A percentile compares a stretch with the other conserved stretches of the same genome.
These are phyloP conservation scores for Fennellomyces sp. DNA, from an alignment of 371 early-diverging fungal genomes.

Conservation along the genomic window DNA sequence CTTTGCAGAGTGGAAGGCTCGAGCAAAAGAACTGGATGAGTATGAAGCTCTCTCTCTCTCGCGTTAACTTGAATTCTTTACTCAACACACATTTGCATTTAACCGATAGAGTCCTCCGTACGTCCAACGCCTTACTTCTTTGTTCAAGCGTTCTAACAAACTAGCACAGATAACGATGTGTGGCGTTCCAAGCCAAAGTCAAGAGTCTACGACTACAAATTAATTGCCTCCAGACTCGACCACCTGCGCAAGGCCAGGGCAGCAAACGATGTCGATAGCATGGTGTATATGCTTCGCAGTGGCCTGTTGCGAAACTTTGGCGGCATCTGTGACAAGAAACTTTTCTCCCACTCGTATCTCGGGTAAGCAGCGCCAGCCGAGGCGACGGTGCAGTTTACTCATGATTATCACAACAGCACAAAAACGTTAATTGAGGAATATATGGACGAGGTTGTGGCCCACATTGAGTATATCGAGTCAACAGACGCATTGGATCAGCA, in stretches of 20 bases:
- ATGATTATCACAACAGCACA: conserved; percentile 41
- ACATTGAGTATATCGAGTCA: conserved; percentile 61
- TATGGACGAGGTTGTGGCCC: conserved; percentile 62
- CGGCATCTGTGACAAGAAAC: conserved; percentile 67
- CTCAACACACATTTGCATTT: not conserved
- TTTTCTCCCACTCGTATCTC: conserved; percentile 60
- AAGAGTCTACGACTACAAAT: conserved; percentile 68
- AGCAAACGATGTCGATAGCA: conserved; percentile 55
- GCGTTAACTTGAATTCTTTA: not conserved
- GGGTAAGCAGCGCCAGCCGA: conserved; percentile 38
- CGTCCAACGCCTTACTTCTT: too few relatives aligned
- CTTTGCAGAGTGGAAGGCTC: conserved; percentile 63
- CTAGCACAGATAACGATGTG: conserved; percentile 55
- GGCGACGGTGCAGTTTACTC: not conserved
- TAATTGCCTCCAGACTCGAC: conserved; percentile 59
- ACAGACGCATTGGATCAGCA: conserved; percentile 52
- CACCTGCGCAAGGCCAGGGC: conserved; percentile 55
- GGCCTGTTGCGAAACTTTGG: conserved; percentile 73
- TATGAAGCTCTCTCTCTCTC: conserved; percentile 11
- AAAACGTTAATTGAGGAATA: conserved; percentile 75
- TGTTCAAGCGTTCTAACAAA: too few relatives aligned
- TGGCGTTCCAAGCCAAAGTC: conserved; percentile 61
- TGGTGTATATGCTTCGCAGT: conserved; percentile 66
- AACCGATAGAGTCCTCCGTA: conserved; percentile 6
- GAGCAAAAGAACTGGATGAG: conserved; percentile 62